Base-by-base conservation (phyloP, 805 yeast genomes). In the Metschnikowia sp. region DNA sequence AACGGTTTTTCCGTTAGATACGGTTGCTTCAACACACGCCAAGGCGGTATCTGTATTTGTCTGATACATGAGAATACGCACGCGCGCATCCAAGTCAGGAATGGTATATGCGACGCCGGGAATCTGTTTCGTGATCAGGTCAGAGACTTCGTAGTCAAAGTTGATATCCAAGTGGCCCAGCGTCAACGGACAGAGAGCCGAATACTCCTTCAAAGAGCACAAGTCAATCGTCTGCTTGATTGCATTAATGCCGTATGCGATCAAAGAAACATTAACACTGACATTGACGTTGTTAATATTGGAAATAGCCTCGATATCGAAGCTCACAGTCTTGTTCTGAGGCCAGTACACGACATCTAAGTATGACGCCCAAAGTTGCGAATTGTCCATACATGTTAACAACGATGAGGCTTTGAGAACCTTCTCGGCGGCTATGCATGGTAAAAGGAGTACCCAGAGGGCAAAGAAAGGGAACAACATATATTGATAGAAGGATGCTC, bases 81-180 rank as follows among this genome's bases (percentile, higher is more conserved):
- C 97, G 51, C 86, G 79, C 4, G 97, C 99, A 62, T 94, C 99
- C 55, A 94, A 73, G 66, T 94, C 96, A 0, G 99, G 99, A 45
- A 94, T 78, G 1, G 92, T 82, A 68, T 82, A 94, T 2, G 97
- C 97, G 19, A 94, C 74, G 9, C 82, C 77, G 1, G 99, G 99
- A 48, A 94, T 78, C 49, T 76, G 67, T 10, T 68, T 64, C 4
- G 78, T 65, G 46, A 82, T 59, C 28, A 69, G 65, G 8, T 51
- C 45, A 10, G 73, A 62, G 9, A 89, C 53, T 4, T 58, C 52
- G 56, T 82, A 76, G 30, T 71, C 65, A 12, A 86, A 75, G 33
- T 66, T 58, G 36, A 92, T 75, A 54, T 87, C 95, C 56, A 94
- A 79, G 66, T 91, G 89, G 35, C 98, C 98, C 2, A 96, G 79